Conservation (phyloP, 108 stramenopile species). For the Cylindrotheca closterium region DNA sequence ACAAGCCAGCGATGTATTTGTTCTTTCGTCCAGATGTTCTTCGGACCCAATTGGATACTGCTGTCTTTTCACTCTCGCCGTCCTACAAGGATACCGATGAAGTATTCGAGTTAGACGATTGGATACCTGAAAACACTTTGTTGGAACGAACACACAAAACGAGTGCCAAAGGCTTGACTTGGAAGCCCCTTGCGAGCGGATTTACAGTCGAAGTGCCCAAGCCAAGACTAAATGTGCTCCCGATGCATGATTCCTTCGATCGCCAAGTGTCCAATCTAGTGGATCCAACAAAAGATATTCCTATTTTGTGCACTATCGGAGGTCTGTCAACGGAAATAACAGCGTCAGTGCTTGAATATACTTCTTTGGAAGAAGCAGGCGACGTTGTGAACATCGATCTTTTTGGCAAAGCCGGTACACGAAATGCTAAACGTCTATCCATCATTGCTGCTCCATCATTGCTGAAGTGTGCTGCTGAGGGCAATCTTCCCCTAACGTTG, state of each 20-base stretch:
- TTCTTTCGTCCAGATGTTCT: constrained; percentile 54
- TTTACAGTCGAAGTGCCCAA: not conserved
- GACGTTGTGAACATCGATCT: constrained; percentile 24
- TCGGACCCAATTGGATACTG: constrained; percentile 52
- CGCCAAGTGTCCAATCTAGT: too few species aligned
- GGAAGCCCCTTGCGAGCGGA: not conserved
- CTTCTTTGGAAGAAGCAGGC: constrained; percentile 15
- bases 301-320: constrained; percentile 30
- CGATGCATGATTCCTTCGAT: too few species aligned
- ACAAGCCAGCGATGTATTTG: constrained; percentile 44
- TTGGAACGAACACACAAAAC: not conserved
- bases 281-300: not conserved
- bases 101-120: constrained; percentile 41
- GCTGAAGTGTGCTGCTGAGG: constrained; percentile 50
- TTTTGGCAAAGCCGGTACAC: constrained; percentile 48
- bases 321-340: constrained; percentile 32
- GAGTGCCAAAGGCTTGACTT: not conserved
- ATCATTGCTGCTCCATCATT: too few species aligned
- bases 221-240: too few species aligned
- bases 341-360: constrained; percentile 29
- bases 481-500: constrained; percentile 28
- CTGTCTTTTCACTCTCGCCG: constrained; percentile 50
- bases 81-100: constrained; percentile 29
- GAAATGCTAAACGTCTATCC: constrained; percentile 45
- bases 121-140: constrained; percentile 73